Conservation (phyloP, 768 basidiomycete species). For the Gymnopilus dilepis region DNA sequence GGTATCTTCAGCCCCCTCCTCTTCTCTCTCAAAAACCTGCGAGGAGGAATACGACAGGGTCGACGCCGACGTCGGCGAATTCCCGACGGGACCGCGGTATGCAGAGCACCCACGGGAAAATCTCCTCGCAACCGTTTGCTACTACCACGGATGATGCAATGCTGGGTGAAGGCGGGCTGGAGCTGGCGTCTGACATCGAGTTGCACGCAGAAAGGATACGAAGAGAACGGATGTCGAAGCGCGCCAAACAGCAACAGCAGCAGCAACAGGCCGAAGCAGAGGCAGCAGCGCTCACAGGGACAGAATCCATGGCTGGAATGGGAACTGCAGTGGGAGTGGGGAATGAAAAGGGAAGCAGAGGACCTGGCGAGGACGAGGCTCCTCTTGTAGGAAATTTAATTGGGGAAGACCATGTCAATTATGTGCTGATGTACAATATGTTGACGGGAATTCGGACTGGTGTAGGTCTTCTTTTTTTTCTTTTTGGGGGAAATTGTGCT, state of each 20-base stretch:
- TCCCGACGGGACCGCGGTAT: slow-evolving; percentile 8
- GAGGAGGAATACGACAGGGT: slow-evolving; percentile 77
- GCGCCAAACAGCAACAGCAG: slow-evolving; percentile 62
- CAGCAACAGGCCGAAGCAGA: slow-evolving; percentile 47
- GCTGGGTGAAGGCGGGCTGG: slow-evolving; percentile 34
- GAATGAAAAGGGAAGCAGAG: neutral
- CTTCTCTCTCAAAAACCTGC: slow-evolving; percentile 42
- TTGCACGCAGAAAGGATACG: slow-evolving; percentile 89
- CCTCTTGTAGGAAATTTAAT: slow-evolving; percentile 94
- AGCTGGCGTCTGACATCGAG: slow-evolving; percentile 82
- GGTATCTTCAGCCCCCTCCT: slow-evolving; percentile 59
- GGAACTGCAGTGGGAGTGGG: slow-evolving; percentile 7
- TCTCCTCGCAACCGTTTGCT: slow-evolving; percentile 38
- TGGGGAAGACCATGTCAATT: slow-evolving; percentile 98
- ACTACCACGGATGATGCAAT: slow-evolving; percentile 40
- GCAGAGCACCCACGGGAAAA: slow-evolving; percentile 28
- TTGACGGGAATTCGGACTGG: slow-evolving; percentile 96
- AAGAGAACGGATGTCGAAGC: slow-evolving; percentile 74
- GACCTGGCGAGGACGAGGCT: slow-evolving; percentile 49
- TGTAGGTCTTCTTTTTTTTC: slow-evolving; percentile 49
- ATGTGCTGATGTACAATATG: slow-evolving; percentile 99
- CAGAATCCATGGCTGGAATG: slow-evolving; percentile 23
- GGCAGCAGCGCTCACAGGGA: slow-evolving; percentile 56
- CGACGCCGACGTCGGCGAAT: slow-evolving; percentile 34
- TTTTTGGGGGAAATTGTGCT: slow-evolving; percentile 10